Percentiles rank a stretch among this genome's conserved stretches.
phyloP scores from a whole-genome alignment of 1,139 yeast genomes.

The Geotrichum reessii region DNA sequence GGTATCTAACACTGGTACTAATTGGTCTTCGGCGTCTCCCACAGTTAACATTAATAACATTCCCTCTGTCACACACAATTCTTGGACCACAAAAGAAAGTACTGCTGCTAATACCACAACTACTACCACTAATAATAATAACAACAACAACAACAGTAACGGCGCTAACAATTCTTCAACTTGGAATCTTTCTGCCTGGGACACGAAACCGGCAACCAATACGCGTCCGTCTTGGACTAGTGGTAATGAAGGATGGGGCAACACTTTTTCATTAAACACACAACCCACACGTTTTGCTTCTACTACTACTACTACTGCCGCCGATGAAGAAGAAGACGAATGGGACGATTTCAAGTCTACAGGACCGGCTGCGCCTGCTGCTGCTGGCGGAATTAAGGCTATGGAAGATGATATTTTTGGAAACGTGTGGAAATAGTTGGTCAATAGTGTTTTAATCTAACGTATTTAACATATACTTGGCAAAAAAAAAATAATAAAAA shows the following conservation, averaged over 20 bases:
- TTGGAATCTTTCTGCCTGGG: background rate
- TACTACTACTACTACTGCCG: background rate
- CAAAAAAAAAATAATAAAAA: background rate
- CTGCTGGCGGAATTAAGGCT: constrained; percentile 27
- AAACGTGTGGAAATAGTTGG: constrained; percentile 52
- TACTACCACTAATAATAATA: background rate
- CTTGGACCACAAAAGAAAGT: background rate
- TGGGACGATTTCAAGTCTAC: constrained; percentile 28
- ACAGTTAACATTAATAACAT: background rate
- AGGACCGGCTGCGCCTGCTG: background rate
- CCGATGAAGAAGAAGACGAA: constrained; percentile 13
- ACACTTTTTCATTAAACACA: background rate
- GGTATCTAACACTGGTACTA: background rate
- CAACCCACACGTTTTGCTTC: background rate
- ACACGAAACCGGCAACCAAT: background rate
- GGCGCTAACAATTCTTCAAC: no score
- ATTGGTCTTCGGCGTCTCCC: background rate
- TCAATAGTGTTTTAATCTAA: background rate
- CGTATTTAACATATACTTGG: background rate
- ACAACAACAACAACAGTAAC: background rate
- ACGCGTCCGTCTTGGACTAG: background rate
- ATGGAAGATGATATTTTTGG: constrained; percentile 57
- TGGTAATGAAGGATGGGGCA: background rate
- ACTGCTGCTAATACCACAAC: background rate
- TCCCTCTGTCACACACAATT: background rate